Evolutionary conservation across 305 asterid genomes (phyloP), one percentile per base, ranked within the genome.

Genomic region (Withania somnifera): DNA sequence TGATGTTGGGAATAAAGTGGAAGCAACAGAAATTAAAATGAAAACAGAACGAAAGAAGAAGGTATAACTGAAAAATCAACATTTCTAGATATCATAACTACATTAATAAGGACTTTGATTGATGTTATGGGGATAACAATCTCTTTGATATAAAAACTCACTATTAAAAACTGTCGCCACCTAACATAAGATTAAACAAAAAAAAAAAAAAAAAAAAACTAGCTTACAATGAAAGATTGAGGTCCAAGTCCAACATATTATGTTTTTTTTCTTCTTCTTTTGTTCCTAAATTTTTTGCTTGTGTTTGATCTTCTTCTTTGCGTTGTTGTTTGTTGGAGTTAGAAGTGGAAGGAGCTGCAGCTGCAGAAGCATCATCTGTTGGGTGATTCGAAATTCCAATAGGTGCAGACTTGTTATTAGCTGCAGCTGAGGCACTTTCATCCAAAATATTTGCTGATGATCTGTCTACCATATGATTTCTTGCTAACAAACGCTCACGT

Each of bases 191-290:
- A 26, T 11, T 30, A 6, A 61, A 13, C 20, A 0, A 38, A 38
- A 38, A 20, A 13, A 38, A 69, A 13, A 38, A 69, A 11, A 5
- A 13, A 20, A 14, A 26, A 10, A 7, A 20, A 22, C 13, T 22
- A 50, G 2, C 26, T 77, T 84, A 88, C 58, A 88, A 63, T 71
- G 90, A 88, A 57, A 88, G 89, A 36, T 83, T 88, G 47, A 88
- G 90, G 83, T 88, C 88, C 86, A 87, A 84, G 30, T 69, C 88
- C 47, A 53, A 75, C 61, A 15, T 56, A 30, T 32, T 45, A 15
- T 52, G 60, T 57, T 11, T 80, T 11, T 58, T 80, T 20, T 6
- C 83, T 13, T 47, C 53, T 42, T 73, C 14, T 36, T 38, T 38
- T 67, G n/a, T 26, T 76, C 11, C 71, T 50, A 4, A n/a, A 6